Evolutionary conservation across 1,284 basidiomycete genomes (phyloP).

Genomic region (Boletus semigastroideus): DNA sequence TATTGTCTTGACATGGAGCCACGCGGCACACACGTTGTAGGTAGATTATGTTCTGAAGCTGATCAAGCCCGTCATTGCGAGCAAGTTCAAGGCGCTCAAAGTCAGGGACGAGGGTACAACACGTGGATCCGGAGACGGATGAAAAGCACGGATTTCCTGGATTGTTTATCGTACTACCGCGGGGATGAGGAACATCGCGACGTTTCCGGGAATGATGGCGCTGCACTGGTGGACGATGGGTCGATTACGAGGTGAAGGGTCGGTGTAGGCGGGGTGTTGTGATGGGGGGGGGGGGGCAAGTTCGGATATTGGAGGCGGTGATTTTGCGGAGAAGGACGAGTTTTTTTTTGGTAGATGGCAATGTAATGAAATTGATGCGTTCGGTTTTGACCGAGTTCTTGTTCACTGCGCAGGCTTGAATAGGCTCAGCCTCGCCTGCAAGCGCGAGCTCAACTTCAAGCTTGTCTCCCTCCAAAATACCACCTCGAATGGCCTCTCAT

Average conservation of each 20-base stretch:
- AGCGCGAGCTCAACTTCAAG: constrained; percentile 12
- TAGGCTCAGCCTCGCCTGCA: constrained; percentile 22
- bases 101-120: constrained; percentile 35
- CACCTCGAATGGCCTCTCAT: constrained; percentile 39
- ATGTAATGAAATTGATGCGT: neutral
- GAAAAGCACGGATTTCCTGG: constrained; percentile 11
- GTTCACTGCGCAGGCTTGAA: constrained; percentile 29
- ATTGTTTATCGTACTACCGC: constrained; percentile 20
- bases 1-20: constrained; percentile 34
- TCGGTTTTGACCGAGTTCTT: constrained; percentile 35
- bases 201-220: constrained; percentile 2
- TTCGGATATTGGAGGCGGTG: constrained; percentile 18
- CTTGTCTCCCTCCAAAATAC: constrained; percentile 5
- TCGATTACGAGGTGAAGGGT: too few relatives aligned
- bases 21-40: constrained; percentile 48
- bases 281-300: neutral
- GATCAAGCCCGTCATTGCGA: neutral
- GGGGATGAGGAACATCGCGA: constrained; percentile 6
- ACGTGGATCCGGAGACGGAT: constrained; percentile 1
- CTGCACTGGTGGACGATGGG: neutral
- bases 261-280: too few relatives aligned
- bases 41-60: constrained; percentile 26
- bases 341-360: neutral
- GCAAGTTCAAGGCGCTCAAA: neutral
- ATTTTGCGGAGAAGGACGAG: constrained; percentile 16